Evolutionary conservation across 2,329 filamentous ascomycete genomes (phyloP), one percentile per base, ranked within the genome.

Genomic region (Aspergillus hortae): DNA sequence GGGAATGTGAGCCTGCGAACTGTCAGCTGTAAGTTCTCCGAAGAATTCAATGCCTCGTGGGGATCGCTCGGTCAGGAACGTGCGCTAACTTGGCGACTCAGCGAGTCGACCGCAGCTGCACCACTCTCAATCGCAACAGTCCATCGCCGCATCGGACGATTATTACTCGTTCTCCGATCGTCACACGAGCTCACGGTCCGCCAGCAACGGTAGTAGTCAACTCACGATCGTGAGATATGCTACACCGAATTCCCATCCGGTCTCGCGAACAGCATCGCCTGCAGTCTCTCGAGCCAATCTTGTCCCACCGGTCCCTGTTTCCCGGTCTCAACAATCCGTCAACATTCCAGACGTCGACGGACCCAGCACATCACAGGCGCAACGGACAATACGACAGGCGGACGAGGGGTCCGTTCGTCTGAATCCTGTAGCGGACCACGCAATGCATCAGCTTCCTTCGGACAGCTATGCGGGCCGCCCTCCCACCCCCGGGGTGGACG

Each of bases 401-500:
- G 58, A 65, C 17, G 61, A 62, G 12, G 55, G 54, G 46, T 51
- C 64, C 14, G 44, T 50, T 17, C 56, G 53, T 10, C 52, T 63
- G n/a, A 64, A 57, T 48, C 56, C 56, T 30, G 58, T 53, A 25
- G 62, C 62, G 9, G 59, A 67, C 33, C 60, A 57, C 27, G 60
- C 60, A 35, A 61, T 56, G 51, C 59, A 63, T n/a, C 63, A 54
- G 42, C 55, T 61, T 5, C 59, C 65, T 5, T 57, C 55, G 17
- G 67, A 67, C 38, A 58, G 51, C 40, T 63, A 68, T 58, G 58
- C 61, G 41, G 59, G 68, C 14, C 74, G 74, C 47, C 74, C 77
- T 11, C 76, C 79, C 2, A 92, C 89, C 0, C 91, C 91, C 0
- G 89, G 87, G 9, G 77, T 90, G 36, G 91, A 96, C 64, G 88